Evolutionary conservation across 1,139 yeast species (phyloP).

Genomic region (Yamadazyma triangularis): DNA sequence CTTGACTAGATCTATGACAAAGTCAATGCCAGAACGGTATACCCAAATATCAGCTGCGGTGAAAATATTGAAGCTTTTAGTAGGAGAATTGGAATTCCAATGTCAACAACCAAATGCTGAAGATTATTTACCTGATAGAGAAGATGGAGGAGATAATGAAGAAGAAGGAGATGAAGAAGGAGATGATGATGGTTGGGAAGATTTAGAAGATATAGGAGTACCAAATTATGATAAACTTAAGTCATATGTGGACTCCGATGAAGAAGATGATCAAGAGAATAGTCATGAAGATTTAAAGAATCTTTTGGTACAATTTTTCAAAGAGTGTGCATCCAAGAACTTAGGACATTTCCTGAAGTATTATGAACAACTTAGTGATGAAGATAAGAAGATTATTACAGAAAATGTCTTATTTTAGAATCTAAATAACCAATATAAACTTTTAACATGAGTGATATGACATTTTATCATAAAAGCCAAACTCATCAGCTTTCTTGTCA

Average conservation of each 20-base stretch:
- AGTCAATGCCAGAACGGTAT: slow-evolving; percentile 56
- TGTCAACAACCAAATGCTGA: slow-evolving; percentile 41
- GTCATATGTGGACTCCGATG: slow-evolving; percentile 48
- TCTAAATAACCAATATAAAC: background rate
- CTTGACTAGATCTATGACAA: slow-evolving; percentile 81
- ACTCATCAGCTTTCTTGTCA: background rate
- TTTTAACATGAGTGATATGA: background rate
- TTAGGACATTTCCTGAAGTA: slow-evolving; percentile 50
- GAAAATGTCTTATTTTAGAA: slow-evolving; percentile 25
- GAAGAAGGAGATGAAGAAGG: too few relatives aligned
- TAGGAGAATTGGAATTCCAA: slow-evolving; percentile 66
- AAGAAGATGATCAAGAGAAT: slow-evolving; percentile 30
- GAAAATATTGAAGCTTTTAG: slow-evolving; percentile 68
- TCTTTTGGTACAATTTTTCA: slow-evolving; percentile 58
- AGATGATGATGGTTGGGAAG: slow-evolving; percentile 80
- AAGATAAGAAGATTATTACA: slow-evolving; percentile 53
- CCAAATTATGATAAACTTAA: slow-evolving; percentile 57
- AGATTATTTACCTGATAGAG: slow-evolving; percentile 28
- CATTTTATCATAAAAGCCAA: background rate
- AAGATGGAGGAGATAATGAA: slow-evolving; percentile 18
- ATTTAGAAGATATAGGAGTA: slow-evolving; percentile 61
- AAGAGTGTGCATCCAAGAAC: slow-evolving; percentile 53
- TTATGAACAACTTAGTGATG: slow-evolving; percentile 49
- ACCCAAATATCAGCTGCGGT: slow-evolving; percentile 65
- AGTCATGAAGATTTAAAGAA: slow-evolving; percentile 41